Percentiles rank a stretch among this genome's conserved stretches.
phyloP scores from a whole-genome alignment of 495 filamentous ascomycete species.

The Trichoderma orchidacearum region DNA sequence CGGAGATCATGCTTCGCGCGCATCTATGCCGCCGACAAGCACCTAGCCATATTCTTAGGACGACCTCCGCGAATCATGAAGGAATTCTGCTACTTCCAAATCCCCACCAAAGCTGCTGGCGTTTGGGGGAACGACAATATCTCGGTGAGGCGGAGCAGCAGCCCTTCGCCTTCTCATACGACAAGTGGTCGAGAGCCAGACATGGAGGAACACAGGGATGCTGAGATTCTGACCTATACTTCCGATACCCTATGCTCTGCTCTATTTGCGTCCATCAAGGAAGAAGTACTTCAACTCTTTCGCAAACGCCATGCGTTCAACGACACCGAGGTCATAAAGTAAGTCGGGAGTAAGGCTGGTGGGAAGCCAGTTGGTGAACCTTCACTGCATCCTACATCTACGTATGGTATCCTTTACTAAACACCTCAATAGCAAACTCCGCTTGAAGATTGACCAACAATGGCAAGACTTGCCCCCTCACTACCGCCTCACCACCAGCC shows the following conservation, averaged over 20 bases:
- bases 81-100: constrained; percentile 26
- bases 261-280: constrained; percentile 24
- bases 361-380: too few species aligned
- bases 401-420: neutral
- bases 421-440: neutral
- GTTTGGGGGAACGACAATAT: neutral
- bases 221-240: constrained; percentile 14
- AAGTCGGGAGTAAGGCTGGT: too few species aligned
- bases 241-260: constrained; percentile 29
- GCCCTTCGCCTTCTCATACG: neutral
- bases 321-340: neutral
- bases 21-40: constrained; percentile 32
- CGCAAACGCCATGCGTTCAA: constrained; percentile 12
- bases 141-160: neutral
- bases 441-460: neutral
- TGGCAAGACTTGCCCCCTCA: neutral
- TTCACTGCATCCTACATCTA: neutral
- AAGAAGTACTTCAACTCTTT: constrained; percentile 24
- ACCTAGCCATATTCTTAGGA: constrained; percentile 30
- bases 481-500: neutral
- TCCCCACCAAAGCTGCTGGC: constrained; percentile 11
- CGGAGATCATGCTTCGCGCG: constrained; percentile 25
- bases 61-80: constrained; percentile 28
- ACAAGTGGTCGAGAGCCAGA: neutral
- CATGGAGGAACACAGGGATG: neutral